Evolutionary conservation across 306 rosid genomes (phyloP).

Genomic region (Cyclanthera cordifolia): DNA sequence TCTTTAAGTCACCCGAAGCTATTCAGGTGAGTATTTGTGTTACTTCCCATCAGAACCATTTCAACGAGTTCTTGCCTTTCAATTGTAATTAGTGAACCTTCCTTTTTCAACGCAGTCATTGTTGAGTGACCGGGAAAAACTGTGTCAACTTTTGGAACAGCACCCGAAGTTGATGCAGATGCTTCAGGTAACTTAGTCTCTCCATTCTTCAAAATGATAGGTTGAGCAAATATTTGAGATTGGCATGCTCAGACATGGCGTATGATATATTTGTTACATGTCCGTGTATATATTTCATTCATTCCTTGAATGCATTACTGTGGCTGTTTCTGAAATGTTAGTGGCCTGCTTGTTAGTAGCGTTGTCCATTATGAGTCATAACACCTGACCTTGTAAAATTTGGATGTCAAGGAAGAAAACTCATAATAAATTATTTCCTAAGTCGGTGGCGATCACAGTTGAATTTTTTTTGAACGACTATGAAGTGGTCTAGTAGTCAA

Average conservation of each 20-base stretch:
- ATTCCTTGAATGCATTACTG: neutral
- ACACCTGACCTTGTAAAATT: too few species aligned
- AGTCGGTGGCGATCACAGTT: too few species aligned
- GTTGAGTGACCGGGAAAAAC: conserved; percentile 77
- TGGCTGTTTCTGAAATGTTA: neutral
- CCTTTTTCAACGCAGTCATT: conserved; percentile 59
- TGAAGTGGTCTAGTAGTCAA: too few species aligned
- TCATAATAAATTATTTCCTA: too few species aligned
- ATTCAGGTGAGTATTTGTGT: conserved; percentile 55
- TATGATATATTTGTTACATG: neutral
- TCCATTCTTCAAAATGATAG: neutral
- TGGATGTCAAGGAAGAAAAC: too few species aligned
- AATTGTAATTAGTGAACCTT: neutral
- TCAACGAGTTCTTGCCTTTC: neutral
- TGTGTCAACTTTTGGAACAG: conserved; percentile 97
- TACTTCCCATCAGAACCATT: neutral
- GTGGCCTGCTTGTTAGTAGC: neutral
- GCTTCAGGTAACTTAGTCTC: conserved; percentile 62
- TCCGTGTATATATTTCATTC: neutral
- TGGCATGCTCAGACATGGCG: neutral
- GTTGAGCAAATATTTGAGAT: neutral
- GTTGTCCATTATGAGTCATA: too few species aligned
- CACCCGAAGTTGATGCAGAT: conserved; percentile 95
- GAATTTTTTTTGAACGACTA: too few species aligned
- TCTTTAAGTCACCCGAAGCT: conserved; percentile 90